Evolutionary conservation across 2,329 filamentous ascomycete species (phyloP).

Genomic region (Pseudopithomyces maydicus): DNA sequence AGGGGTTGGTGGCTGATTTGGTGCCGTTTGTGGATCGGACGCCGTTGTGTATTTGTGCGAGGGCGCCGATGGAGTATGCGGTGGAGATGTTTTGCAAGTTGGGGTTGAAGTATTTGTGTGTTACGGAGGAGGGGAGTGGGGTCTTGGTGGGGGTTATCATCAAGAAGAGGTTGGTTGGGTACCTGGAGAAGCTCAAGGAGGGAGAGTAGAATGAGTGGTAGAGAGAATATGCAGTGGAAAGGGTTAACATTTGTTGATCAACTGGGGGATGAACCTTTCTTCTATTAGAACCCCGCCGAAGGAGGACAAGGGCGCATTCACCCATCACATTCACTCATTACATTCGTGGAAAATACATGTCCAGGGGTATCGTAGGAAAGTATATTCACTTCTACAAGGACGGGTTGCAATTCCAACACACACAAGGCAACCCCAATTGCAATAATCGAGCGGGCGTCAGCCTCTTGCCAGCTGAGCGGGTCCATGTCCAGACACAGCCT

Average conservation of each 20-base stretch:
- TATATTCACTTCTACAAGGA: not conserved
- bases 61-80: constrained; percentile 62
- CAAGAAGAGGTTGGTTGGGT: constrained; percentile 62
- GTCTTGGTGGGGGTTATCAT: constrained; percentile 60
- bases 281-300: too few relatives aligned
- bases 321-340: not conserved
- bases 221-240: too few relatives aligned
- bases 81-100: constrained; percentile 66
- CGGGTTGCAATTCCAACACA: not conserved
- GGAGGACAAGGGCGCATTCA: not conserved
- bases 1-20: constrained; percentile 50
- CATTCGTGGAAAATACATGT: not conserved
- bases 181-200: constrained; percentile 49
- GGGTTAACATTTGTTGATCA: too few relatives aligned
- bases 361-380: not conserved
- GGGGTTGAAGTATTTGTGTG: constrained; percentile 60
- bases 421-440: not conserved
- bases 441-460: not conserved
- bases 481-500: constrained; percentile 3
- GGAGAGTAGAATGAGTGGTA: too few relatives aligned
- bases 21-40: constrained; percentile 59
- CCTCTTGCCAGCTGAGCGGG: not conserved
- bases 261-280: too few relatives aligned
- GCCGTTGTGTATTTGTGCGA: constrained; percentile 56
- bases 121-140: constrained; percentile 58